phyloP scores from a whole-genome alignment of 768 basidiomycete species.

The Tulasnella calospora region DNA sequence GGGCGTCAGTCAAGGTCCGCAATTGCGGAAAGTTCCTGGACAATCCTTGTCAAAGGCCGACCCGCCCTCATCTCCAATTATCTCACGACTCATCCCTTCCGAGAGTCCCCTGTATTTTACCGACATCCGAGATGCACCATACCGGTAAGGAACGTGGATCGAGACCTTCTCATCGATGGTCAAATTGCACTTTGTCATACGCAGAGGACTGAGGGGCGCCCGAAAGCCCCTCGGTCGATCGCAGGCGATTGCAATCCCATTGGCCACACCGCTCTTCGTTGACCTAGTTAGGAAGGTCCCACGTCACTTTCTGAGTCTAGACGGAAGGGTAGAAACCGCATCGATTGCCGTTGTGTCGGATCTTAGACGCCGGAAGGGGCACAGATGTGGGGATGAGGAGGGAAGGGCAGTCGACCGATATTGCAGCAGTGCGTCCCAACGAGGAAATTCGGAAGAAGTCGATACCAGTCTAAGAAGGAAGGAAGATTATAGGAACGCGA shows the following conservation, averaged over 20 bases:
- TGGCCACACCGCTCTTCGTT: not conserved
- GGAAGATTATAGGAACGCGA: conserved; percentile 1
- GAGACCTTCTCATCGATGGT: not conserved
- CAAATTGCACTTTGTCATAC: not conserved
- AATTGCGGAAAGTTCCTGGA: not conserved
- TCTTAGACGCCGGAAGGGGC: not conserved
- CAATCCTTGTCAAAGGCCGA: not conserved
- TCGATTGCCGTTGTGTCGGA: conserved; percentile 6
- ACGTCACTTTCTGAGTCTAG: conserved; percentile 8
- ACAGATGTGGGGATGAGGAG: not conserved
- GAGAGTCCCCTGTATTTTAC: conserved; percentile 3
- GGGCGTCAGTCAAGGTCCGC: conserved; percentile 1
- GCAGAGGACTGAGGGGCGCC: not conserved
- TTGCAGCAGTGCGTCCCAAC: not conserved
- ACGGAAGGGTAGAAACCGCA: not conserved
- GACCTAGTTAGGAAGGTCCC: not conserved
- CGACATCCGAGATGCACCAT: conserved; percentile 2
- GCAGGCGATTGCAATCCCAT: conserved; percentile 3
- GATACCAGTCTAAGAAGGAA: not conserved
- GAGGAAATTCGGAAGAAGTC: not conserved
- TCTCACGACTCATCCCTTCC: conserved; percentile 9
- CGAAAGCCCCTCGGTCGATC: conserved; percentile 7
- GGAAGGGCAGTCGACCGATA: not conserved
- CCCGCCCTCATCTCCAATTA: conserved; percentile 7
- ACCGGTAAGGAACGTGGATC: not conserved